Evolutionary conservation across 2,329 filamentous ascomycete genomes (phyloP).

Genomic region (Talaromyces sp.): DNA sequence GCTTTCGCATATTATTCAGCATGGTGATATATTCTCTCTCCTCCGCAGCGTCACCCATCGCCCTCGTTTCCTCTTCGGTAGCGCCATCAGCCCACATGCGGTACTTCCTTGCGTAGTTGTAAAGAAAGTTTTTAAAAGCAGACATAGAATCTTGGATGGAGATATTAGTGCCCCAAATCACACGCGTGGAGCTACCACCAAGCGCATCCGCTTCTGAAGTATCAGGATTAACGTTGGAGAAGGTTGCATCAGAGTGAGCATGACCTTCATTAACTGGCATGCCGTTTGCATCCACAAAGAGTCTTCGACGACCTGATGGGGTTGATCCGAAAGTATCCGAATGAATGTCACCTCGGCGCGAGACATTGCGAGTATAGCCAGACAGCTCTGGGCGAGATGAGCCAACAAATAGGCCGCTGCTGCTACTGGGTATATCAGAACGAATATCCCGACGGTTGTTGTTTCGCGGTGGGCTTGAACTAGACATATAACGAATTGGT

Average conservation of each 20-base stretch:
- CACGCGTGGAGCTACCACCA: conserved; percentile 71
- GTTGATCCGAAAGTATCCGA: conserved; percentile 63
- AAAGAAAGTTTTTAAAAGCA: conserved; percentile 84
- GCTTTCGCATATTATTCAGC: conserved; percentile 82
- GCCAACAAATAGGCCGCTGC: conserved; percentile 79
- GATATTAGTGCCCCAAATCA: conserved; percentile 97
- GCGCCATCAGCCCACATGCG: conserved; percentile 86
- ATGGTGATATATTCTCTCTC: conserved; percentile 78
- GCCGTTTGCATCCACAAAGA: conserved; percentile 62
- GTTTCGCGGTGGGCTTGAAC: conserved; percentile 72
- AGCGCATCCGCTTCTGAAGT: conserved; percentile 89
- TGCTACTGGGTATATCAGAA: conserved; percentile 72
- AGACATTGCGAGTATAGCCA: conserved; percentile 50
- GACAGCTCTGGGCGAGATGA: conserved; percentile 42
- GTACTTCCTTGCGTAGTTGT: conserved; percentile 89
- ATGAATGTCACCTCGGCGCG: conserved; percentile 79
- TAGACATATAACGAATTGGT: conserved; percentile 83
- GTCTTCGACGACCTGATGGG: conserved; percentile 50
- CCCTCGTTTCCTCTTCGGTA: conserved; percentile 66
- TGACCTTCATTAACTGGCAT: conserved; percentile 50
- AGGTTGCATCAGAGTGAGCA: conserved; percentile 56
- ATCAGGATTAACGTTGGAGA: conserved; percentile 67
- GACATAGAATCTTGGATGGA: conserved; percentile 85
- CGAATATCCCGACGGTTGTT: conserved; percentile 52
- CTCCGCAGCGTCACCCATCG: conserved; percentile 63